Evolutionary conservation across 169 alveolate genomes (phyloP).

Genomic region (Plasmodium vivax): DNA sequence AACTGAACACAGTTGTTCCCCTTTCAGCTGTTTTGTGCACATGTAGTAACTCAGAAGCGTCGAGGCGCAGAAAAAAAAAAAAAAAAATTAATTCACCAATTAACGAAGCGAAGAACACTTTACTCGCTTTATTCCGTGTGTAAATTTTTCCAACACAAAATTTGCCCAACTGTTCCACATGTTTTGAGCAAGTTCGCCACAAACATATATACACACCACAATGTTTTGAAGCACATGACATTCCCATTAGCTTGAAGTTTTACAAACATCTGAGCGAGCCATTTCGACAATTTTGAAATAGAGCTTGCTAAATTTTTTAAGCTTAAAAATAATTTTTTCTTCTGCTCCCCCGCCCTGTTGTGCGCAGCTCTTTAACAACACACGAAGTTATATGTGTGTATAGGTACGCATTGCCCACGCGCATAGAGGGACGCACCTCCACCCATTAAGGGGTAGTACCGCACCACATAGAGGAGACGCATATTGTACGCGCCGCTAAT

Average conservation of each 20-base stretch:
- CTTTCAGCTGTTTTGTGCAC: not conserved
- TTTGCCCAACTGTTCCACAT: not conserved
- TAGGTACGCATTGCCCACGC: not conserved
- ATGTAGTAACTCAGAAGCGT: not conserved
- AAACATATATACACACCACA: slow-evolving; percentile 1
- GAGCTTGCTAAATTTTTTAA: slow-evolving; percentile 12
- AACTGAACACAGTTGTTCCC: not conserved
- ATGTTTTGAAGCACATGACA: slow-evolving; percentile 19
- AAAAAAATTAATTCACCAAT: not conserved
- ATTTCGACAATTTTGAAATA: not conserved
- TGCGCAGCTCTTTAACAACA: slow-evolving; percentile 2
- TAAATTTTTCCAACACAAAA: not conserved
- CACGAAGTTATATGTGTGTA: not conserved
- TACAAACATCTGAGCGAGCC: not conserved
- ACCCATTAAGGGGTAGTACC: not conserved
- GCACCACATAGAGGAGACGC: not conserved
- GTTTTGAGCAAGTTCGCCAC: not conserved
- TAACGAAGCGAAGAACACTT: not conserved
- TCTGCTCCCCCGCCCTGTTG: not conserved
- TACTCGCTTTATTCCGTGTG: not conserved
- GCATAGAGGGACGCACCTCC: not conserved
- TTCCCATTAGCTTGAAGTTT: not conserved
- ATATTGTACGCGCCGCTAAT: not conserved
- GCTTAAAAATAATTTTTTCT: not conserved
- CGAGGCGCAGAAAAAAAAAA: not conserved